phyloP scores from a whole-genome alignment of 306 rosid genomes.

The Alnus glutinosa region DNA sequence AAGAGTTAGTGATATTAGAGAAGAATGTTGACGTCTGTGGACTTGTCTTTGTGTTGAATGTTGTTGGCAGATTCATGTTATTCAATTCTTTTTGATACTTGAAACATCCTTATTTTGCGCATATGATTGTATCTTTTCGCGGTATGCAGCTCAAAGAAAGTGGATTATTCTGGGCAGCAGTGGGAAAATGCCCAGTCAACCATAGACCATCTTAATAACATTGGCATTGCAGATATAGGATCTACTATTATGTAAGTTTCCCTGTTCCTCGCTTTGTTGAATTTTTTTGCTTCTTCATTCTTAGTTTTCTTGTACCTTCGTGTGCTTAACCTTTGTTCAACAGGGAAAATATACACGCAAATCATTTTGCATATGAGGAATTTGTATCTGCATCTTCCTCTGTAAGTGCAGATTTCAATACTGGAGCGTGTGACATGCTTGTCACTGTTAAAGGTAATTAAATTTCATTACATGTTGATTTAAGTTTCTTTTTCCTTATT shows the following conservation, averaged over 20 bases:
- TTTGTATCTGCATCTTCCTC: slow-evolving; percentile 47
- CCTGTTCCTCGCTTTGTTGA: slow-evolving; percentile 6
- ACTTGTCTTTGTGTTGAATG: too few relatives aligned
- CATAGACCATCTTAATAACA: slow-evolving; percentile 44
- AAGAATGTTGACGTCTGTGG: background rate
- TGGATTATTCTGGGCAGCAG: slow-evolving; percentile 48
- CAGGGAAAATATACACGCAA: slow-evolving; percentile 56
- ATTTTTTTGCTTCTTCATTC: background rate
- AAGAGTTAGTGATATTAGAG: background rate
- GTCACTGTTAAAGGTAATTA: slow-evolving; percentile 67
- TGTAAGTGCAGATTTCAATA: slow-evolving; percentile 48
- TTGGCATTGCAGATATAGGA: slow-evolving; percentile 48
- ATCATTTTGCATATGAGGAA: slow-evolving; percentile 48
- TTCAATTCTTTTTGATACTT: background rate
- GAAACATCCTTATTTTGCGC: background rate
- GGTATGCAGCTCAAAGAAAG: slow-evolving; percentile 67
- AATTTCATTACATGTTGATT: slow-evolving; percentile 6
- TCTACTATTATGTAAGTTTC: slow-evolving; percentile 64
- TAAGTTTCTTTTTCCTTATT: background rate
- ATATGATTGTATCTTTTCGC: slow-evolving; percentile 8
- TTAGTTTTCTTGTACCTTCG: slow-evolving; percentile 4
- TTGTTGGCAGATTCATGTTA: background rate
- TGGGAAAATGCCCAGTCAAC: slow-evolving; percentile 65
- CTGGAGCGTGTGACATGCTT: slow-evolving; percentile 44
- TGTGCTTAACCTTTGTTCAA: slow-evolving; percentile 17